phyloP scores from a whole-genome alignment of 768 basidiomycete species.

The Boletus reticuloceps region DNA sequence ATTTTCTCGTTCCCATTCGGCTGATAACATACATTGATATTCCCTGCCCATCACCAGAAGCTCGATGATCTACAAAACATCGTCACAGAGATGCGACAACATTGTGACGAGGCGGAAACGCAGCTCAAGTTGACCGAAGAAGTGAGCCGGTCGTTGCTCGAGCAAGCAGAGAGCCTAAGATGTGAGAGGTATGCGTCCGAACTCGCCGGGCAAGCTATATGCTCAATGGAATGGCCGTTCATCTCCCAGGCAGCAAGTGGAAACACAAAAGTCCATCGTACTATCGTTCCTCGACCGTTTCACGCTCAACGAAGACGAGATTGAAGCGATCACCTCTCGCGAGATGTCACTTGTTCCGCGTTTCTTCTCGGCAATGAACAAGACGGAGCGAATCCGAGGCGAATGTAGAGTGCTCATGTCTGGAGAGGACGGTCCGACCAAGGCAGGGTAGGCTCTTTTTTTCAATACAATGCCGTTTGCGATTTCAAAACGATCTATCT shows the following conservation, averaged over 20 bases:
- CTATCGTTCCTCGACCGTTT: conserved; percentile 80
- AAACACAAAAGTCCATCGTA: conserved; percentile 71
- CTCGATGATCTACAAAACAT: conserved; percentile 75
- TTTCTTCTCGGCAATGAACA: conserved; percentile 87
- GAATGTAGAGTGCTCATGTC: conserved; percentile 88
- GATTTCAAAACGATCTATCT: not conserved
- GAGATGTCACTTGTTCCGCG: conserved; percentile 70
- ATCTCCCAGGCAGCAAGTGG: conserved; percentile 57
- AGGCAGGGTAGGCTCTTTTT: conserved; percentile 58
- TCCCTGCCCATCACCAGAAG: conserved; percentile 52
- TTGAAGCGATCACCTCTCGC: conserved; percentile 70
- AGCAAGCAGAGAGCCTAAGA: conserved; percentile 75
- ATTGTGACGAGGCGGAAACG: conserved; percentile 81
- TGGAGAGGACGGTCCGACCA: conserved; percentile 76
- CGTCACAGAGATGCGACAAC: conserved; percentile 72
- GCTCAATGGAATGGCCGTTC: not conserved
- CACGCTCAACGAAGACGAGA: conserved; percentile 73
- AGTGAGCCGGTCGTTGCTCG: conserved; percentile 74
- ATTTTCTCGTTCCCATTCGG: not conserved
- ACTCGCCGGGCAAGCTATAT: not conserved
- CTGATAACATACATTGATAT: not conserved
- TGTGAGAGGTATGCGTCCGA: conserved; percentile 51
- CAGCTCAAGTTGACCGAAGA: conserved; percentile 74
- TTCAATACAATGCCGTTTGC: not conserved
- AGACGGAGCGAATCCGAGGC: conserved; percentile 74